Percentiles rank a stretch among this genome's conserved stretches.
phyloP scores from a whole-genome alignment of 495 filamentous ascomycete species.

The Penicillium nucicola region DNA sequence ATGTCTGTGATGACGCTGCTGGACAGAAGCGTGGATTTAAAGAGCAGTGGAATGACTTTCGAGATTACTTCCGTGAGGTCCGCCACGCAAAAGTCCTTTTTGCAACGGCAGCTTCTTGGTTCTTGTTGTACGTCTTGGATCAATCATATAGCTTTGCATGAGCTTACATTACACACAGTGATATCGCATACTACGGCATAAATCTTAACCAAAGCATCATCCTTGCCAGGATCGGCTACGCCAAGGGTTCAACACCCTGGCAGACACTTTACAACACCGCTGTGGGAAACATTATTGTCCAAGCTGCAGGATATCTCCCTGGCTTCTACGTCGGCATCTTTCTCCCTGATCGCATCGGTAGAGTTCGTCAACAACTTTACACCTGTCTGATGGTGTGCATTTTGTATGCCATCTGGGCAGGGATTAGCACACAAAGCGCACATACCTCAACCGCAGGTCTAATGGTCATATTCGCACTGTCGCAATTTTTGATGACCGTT shows the following conservation, averaged over 20 bases:
- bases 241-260: constrained; percentile 27
- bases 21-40: constrained; percentile 12
- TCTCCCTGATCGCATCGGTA: constrained; percentile 30
- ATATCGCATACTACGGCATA: constrained; percentile 38
- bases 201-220: constrained; percentile 39
- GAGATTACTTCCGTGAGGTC: constrained; percentile 18
- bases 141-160: too few relatives aligned
- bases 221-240: constrained; percentile 27
- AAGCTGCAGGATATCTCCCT: constrained; percentile 31
- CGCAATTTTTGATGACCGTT: constrained; percentile 25
- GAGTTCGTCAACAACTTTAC: constrained; percentile 28
- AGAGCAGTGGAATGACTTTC: constrained; percentile 19
- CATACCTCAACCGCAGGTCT: constrained; percentile 27
- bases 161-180: constrained; percentile 5
- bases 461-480: constrained; percentile 27
- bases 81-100: constrained; percentile 19
- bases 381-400: constrained; percentile 24
- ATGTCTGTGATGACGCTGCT: constrained; percentile 9
- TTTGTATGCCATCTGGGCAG: constrained; percentile 33
- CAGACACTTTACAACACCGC: constrained; percentile 29
- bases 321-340: constrained; percentile 36
- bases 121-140: constrained; percentile 14
- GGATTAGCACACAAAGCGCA: constrained; percentile 19
- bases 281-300: constrained; percentile 34
- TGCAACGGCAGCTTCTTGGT: constrained; percentile 22